Base-by-base conservation (phyloP, 176 grass and related monocot genomes). In the Rhynchospora breviuscula region DNA sequence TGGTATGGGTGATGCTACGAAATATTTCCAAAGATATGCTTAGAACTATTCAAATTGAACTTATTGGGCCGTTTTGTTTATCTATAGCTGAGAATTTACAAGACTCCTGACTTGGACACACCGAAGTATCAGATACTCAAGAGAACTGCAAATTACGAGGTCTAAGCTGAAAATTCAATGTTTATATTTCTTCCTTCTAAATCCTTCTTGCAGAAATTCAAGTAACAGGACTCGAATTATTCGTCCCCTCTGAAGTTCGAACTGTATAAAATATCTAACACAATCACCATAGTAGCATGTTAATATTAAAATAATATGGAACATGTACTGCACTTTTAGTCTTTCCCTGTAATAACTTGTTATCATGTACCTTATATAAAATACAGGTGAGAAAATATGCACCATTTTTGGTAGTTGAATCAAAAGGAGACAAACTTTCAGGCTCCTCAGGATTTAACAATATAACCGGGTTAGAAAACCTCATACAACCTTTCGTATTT, bases 391-490 rank as follows among this genome's bases (percentile, higher is more conserved):
- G 90, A 84, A 95, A 87, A 47, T 98, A 98, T 84, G 63, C 44
- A 0, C 80, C 92, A 7, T 98, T 93, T 86, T 82, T 91, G 79
- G 87, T 98, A 59, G 95, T 86, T 31, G 91, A 98, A 88, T 82
- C 95, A 65, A 89, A 93, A 94, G 92, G 90, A 84, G 95, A 98
- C 87, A 98, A 91, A 79, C 76, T 97, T 46, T 91, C 95, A 70
- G 92, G 95, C 84, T 98, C 95, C 26, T 91, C 89, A 43, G 95
- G 95, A 70, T 98, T 98, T 82, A 98, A 91, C 31, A 84, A 91
- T 88, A 86, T 98, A 69, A 92, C 92, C 12, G 95, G 95, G 95
- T 98, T 64, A 81, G 92, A 75, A 25, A 21, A 78, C 78, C 78
- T 52, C 23, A 63, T 75, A 72, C 17, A 87, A 29, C 7, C 5